Conservation (phyloP, 139 green algal genomes). For the Micractinium conductrix region DNA sequence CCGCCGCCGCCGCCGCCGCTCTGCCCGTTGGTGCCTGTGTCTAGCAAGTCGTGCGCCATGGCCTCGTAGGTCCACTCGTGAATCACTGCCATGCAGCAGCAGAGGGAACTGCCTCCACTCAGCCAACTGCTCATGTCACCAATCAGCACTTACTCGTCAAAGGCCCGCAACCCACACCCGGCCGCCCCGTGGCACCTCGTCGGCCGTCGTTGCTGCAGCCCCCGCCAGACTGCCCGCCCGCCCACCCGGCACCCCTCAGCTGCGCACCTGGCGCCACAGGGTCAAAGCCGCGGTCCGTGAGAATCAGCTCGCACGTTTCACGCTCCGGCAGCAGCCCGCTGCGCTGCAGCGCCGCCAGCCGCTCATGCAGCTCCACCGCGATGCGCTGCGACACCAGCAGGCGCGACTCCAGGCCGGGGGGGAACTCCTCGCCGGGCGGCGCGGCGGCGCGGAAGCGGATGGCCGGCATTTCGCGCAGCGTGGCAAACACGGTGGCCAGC, state of each 20-base stretch:
- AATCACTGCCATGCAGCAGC: too few relatives aligned
- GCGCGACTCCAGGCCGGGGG: constrained; percentile 57
- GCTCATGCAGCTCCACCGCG: constrained; percentile 68
- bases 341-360: constrained; percentile 56
- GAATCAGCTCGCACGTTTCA: constrained; percentile 91
- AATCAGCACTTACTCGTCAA: too few relatives aligned
- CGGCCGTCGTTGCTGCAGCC: too few relatives aligned
- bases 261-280: constrained; percentile 92
- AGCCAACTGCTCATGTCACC: too few relatives aligned
- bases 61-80: constrained; percentile 99
- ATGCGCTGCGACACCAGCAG: constrained; percentile 72
- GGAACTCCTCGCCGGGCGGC: constrained; percentile 64
- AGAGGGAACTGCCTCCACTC: too few relatives aligned
- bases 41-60: constrained; percentile 94
- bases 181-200: too few relatives aligned
- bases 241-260: too few relatives aligned
- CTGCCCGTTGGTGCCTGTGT: too few relatives aligned
- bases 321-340: constrained; percentile 51
- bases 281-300: constrained; percentile 88
- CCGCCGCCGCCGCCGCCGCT: too few relatives aligned
- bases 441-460: constrained; percentile 68
- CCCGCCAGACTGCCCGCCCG: too few relatives aligned
- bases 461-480: constrained; percentile 77
- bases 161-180: too few relatives aligned
- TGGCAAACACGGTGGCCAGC: constrained; percentile 70